Evolutionary conservation across 768 basidiomycete genomes (phyloP).

Genomic region (Tulasnella calospora): DNA sequence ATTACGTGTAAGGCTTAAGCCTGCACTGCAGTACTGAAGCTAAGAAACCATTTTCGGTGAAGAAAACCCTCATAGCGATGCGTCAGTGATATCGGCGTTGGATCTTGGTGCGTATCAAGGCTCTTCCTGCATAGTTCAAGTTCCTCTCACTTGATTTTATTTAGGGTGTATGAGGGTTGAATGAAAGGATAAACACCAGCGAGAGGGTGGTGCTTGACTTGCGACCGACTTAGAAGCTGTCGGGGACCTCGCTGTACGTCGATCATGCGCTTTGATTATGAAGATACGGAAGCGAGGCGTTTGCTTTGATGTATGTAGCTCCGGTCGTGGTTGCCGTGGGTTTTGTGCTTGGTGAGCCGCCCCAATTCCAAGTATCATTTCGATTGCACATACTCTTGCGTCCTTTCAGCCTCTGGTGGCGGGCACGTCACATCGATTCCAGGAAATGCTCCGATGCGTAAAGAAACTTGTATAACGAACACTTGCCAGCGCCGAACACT

Average conservation of each 20-base stretch:
- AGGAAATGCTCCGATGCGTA: background rate
- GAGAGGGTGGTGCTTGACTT: background rate
- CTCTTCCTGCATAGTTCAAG: background rate
- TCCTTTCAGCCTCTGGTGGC: background rate
- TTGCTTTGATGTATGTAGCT: too few relatives aligned
- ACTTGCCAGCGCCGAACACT: too few relatives aligned
- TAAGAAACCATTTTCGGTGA: too few relatives aligned
- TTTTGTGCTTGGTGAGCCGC: background rate
- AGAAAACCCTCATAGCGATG: too few relatives aligned
- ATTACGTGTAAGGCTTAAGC: too few relatives aligned
- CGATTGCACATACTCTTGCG: background rate
- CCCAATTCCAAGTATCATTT: background rate
- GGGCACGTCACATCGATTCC: background rate
- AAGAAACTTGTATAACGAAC: background rate
- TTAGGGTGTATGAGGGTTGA: background rate
- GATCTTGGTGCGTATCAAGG: background rate
- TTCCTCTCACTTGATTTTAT: background rate
- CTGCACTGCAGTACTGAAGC: too few relatives aligned
- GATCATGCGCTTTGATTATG: background rate
- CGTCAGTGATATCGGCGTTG: background rate
- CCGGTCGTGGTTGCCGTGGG: too few relatives aligned
- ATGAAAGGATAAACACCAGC: background rate
- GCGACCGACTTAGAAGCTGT: background rate
- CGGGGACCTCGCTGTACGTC: too few relatives aligned
- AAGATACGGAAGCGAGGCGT: background rate